A percentile compares a stretch with the other conserved stretches of the same genome.
Conservation (phyloP, 1,284 basidiomycete genomes). For the Puccinia triticina region DNA sequence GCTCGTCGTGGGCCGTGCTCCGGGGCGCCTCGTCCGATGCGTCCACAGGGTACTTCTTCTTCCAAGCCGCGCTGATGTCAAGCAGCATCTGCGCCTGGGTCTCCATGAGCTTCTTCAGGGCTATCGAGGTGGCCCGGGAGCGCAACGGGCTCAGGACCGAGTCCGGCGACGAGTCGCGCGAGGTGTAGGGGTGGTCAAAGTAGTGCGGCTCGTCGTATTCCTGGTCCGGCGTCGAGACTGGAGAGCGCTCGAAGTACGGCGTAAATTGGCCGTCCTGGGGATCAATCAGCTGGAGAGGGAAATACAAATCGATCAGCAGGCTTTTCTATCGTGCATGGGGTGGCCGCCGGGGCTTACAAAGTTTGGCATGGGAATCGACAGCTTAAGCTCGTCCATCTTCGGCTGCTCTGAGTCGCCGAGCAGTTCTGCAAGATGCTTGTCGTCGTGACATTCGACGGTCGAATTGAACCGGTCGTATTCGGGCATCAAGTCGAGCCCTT, state of each 20-base stretch:
- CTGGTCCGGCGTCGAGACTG: conserved; percentile 9
- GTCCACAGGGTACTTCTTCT: conserved; percentile 23
- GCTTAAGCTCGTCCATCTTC: not conserved
- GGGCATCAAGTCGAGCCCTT: not conserved
- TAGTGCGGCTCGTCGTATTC: not conserved
- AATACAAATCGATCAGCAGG: not conserved
- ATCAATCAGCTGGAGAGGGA: conserved; percentile 26
- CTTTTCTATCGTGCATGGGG: too few species aligned
- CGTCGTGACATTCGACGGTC: not conserved
- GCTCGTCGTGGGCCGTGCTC: not conserved
- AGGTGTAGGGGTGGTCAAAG: not conserved
- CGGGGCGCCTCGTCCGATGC: not conserved
- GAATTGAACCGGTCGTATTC: conserved; percentile 8
- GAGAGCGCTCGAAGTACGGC: conserved; percentile 21
- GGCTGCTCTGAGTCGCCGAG: not conserved
- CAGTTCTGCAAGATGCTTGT: not conserved
- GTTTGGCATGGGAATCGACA: conserved; percentile 26
- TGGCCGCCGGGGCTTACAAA: conserved; percentile 25
- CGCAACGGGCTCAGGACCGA: not conserved
- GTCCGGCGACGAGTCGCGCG: not conserved
- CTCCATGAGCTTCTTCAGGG: conserved; percentile 25
- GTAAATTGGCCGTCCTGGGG: conserved; percentile 41
- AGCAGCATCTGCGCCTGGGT: conserved; percentile 24
- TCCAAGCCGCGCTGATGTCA: conserved; percentile 24
- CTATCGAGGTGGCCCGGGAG: conserved; percentile 22